Evolutionary conservation across 176 grass and related monocot species (phyloP).

Genomic region (Dactylis glomerata): DNA sequence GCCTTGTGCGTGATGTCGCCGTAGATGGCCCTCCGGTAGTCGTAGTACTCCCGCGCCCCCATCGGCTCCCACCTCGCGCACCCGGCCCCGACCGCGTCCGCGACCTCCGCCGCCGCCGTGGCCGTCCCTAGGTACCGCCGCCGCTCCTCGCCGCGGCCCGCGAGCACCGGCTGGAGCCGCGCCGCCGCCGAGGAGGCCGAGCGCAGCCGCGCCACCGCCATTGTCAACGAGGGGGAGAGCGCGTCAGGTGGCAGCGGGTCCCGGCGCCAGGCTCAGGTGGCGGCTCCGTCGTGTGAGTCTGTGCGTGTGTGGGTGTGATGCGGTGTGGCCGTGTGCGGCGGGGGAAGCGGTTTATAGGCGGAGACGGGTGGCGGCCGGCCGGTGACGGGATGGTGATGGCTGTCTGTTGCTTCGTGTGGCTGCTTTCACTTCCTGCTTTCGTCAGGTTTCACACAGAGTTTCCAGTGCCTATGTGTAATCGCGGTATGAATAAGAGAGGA

Average conservation of each 20-base stretch:
- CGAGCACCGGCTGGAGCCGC: conserved; percentile 16
- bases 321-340: not conserved
- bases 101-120: conserved; percentile 6
- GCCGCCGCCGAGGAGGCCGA: not conserved
- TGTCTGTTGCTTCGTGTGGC: not conserved
- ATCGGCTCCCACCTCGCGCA: conserved; percentile 52
- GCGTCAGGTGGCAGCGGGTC: not conserved
- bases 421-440: conserved; percentile 8
- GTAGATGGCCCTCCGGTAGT: conserved; percentile 86
- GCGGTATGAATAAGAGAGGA: not conserved
- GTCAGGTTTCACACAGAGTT: not conserved
- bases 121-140: conserved; percentile 16
- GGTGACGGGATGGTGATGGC: not conserved
- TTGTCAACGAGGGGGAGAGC: conserved; percentile 8
- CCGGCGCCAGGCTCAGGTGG: conserved; percentile 4
- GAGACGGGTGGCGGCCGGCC: not conserved
- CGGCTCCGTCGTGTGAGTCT: not conserved
- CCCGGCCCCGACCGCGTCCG: not conserved
- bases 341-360: conserved; percentile 41
- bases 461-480: not conserved
- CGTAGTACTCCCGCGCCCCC: conserved; percentile 79
- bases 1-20: conserved; percentile 96
- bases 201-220: conserved; percentile 36
- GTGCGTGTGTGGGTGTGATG: not conserved
- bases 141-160: conserved; percentile 8